Base-by-base conservation (phyloP, 2,329 filamentous ascomycete species). In the Alternaria arborescens region DNA sequence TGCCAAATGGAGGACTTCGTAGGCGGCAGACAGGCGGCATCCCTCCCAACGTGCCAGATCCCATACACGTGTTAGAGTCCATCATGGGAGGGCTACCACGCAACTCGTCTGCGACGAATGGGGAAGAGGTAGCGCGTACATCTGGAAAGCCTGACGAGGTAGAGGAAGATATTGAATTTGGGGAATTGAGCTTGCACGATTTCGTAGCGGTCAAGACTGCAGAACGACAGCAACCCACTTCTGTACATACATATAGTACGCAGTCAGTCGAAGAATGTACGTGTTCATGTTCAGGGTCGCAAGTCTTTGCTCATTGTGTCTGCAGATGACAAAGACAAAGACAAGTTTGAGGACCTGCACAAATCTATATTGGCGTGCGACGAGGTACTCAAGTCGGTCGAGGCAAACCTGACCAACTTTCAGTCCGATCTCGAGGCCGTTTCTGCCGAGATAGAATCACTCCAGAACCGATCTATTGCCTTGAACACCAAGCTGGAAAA, bases 361-460 rank as follows among this genome's bases (percentile, higher is more conserved):
- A 88, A 87, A 71, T 96, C 94, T 4, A 98, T 99, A 71, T 73
- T 84, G 41, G 91, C 92, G 52, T 99, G 94, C 81, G 95, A 99
- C 79, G 91, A 97, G 75, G 92, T 98, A 52, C 86, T 98, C 46
- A 91, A 89, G 78, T 97, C 94, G 0, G 95, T 99, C 55, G 94
- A 99, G 81, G 89, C 88, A 32, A 98, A 97, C 76, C 84, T 99
- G 54, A 91, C 91, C 38, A 94, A 90, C 77, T 99, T 99, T 75
- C 93, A 96, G 75, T 91, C 93, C 61, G 96, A 99, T 78, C 87
- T 99, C 11, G 94, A 93, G 8, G 87, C 89, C 14, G 95, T 99
- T 12, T 97, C 95, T 1, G 90, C 93, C 7, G 95, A 99, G 76
- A 99, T 99, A 52, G 95, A 99, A 79, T 93, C 89, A 2, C 82